These are phyloP conservation scores for Cyclotella cryptica DNA, from an alignment of 108 stramenopile species.

Conservation along the genomic window DNA sequence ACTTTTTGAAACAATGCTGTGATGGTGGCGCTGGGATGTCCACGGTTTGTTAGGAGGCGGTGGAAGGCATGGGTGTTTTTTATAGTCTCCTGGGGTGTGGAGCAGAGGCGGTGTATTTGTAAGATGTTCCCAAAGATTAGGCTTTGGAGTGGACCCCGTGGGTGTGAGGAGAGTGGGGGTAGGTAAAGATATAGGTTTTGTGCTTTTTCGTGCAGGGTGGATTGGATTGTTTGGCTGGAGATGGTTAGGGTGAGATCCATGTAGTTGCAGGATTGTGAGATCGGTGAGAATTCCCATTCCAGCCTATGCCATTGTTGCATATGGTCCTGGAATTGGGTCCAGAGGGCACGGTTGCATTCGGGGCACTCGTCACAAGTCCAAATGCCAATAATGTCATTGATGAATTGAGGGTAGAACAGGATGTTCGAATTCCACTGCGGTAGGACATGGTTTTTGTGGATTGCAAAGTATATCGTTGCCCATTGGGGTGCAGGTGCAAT, in stretches of 20 bases:
- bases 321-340: neutral
- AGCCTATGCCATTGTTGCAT: slow-evolving; percentile 3
- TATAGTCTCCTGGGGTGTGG: slow-evolving; percentile 5
- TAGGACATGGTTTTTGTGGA: too few relatives aligned
- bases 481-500: too few relatives aligned
- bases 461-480: too few relatives aligned
- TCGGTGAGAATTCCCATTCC: slow-evolving; percentile 10
- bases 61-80: slow-evolving; percentile 25
- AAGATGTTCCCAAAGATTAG: too few relatives aligned
- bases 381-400: too few relatives aligned
- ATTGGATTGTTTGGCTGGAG: slow-evolving; percentile 2
- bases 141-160: slow-evolving; percentile 14
- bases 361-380: neutral
- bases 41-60: slow-evolving; percentile 11
- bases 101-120: too few relatives aligned
- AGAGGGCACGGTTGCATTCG: neutral
- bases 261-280: neutral
- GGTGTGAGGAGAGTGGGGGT: slow-evolving; percentile 36
- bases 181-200: slow-evolving; percentile 32
- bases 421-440: neutral
- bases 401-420: slow-evolving; percentile 8
- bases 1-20: slow-evolving; percentile 35
- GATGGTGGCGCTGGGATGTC: slow-evolving; percentile 15
- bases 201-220: slow-evolving; percentile 19
- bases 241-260: too few relatives aligned